Evolutionary conservation across 345 rosid species (phyloP).

Genomic region (Citrus australasica): DNA sequence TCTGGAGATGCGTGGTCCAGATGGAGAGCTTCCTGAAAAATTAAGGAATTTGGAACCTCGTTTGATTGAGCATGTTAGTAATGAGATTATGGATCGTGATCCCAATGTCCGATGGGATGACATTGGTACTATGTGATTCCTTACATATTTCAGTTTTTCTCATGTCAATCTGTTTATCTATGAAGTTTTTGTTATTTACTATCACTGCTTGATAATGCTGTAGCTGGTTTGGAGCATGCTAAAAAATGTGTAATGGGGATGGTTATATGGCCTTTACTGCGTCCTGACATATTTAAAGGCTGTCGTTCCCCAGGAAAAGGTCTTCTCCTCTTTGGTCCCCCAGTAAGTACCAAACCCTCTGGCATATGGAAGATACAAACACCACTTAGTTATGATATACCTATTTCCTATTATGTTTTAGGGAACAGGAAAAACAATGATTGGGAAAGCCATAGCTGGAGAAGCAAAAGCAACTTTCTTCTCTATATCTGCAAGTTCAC

Average conservation of each 20-base stretch:
- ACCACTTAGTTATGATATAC: conserved; percentile 11
- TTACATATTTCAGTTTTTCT: not conserved
- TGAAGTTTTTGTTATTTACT: conserved; percentile 19
- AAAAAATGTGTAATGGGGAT: conserved; percentile 98
- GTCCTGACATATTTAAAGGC: conserved; percentile 93
- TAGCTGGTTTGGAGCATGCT: conserved; percentile 99
- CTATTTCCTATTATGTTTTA: conserved; percentile 24
- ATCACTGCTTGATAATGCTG: conserved; percentile 24
- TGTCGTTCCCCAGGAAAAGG: conserved; percentile 99
- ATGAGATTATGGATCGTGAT: conserved; percentile 96
- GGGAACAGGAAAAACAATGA: conserved; percentile 99
- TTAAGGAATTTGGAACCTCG: conserved; percentile 94
- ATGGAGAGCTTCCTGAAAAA: conserved; percentile 97
- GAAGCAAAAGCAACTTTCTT: conserved; percentile 99
- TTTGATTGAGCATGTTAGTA: conserved; percentile 94
- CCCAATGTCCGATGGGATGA: conserved; percentile 97
- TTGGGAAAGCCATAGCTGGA: conserved; percentile 99
- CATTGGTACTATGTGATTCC: conserved; percentile 56
- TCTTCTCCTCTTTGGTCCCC: conserved; percentile 98
- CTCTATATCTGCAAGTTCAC: conserved; percentile 96
- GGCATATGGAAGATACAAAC: conserved; percentile 3
- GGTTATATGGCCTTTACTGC: conserved; percentile 97
- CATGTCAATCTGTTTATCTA: not conserved
- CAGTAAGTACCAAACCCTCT: conserved; percentile 49
- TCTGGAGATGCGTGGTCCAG: conserved; percentile 95